phyloP scores from a whole-genome alignment of 2,329 filamentous ascomycete genomes.

The Pseudocercospora vitis region DNA sequence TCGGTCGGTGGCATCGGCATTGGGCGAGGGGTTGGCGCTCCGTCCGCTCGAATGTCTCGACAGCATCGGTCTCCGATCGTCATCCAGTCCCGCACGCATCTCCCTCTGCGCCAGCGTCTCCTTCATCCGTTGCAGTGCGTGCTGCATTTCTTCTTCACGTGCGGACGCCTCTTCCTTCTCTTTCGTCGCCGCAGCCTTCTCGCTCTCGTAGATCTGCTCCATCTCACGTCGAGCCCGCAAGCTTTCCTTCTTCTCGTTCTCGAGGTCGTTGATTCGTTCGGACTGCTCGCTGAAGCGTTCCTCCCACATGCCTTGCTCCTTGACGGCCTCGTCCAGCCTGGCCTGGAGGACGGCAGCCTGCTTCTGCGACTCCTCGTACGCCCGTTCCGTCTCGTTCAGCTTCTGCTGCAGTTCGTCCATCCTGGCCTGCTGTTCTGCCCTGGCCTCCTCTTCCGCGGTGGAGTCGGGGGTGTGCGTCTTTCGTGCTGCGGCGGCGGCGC shows the following conservation, averaged over 20 bases:
- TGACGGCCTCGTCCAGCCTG: slow-evolving; percentile 78
- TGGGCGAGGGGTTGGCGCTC: slow-evolving; percentile 54
- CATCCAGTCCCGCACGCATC: slow-evolving; percentile 51
- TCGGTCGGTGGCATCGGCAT: slow-evolving; percentile 54
- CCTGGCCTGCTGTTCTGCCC: slow-evolving; percentile 74
- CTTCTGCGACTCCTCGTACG: slow-evolving; percentile 66
- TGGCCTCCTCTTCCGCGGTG: slow-evolving; percentile 60
- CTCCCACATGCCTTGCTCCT: slow-evolving; percentile 82
- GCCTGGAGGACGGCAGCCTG: slow-evolving; percentile 82
- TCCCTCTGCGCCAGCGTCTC: slow-evolving; percentile 80
- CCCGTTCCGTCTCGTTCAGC: slow-evolving; percentile 79
- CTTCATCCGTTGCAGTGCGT: slow-evolving; percentile 86
- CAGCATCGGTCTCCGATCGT: slow-evolving; percentile 55
- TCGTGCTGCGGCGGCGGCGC: slow-evolving; percentile 67
- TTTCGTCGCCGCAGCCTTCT: slow-evolving; percentile 80
- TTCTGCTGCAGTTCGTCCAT: slow-evolving; percentile 84
- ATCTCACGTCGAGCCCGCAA: slow-evolving; percentile 84
- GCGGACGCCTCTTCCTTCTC: slow-evolving; percentile 87
- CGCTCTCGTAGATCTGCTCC: slow-evolving; percentile 88
- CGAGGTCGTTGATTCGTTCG: slow-evolving; percentile 75
- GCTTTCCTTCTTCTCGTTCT: slow-evolving; percentile 81
- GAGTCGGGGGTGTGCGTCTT: slow-evolving; percentile 43
- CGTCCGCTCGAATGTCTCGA: slow-evolving; percentile 33
- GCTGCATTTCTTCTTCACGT: slow-evolving; percentile 86
- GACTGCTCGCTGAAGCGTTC: slow-evolving; percentile 85